Base-by-base conservation (phyloP, 257 asterid species). In the Penstemon davidsonii region DNA sequence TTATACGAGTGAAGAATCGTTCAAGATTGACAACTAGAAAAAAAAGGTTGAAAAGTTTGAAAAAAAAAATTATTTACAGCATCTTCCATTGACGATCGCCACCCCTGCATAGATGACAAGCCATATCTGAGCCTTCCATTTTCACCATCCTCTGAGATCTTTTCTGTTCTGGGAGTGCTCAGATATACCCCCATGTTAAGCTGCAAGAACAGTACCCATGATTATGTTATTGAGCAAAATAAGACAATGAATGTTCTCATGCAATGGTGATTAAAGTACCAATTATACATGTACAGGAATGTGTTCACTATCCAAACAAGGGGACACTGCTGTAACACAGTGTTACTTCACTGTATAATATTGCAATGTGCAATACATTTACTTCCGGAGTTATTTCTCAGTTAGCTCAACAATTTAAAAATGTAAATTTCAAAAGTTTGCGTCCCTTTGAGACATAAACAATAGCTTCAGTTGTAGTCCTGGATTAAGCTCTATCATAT, bases 51-150 rank as follows among this genome's bases (percentile, higher is more conserved):
- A 40, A 54, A 61, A 67, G 13, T 62, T 11, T 38, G 50, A 77
- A 60, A 67, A 65, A 72, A 55, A 54, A 69, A 60, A 67, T 69
- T 69, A 82, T 80, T 85, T 87, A 92, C 98, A 72, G 96, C 97
- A 79, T 92, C 98, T 83, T 92, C 98, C 96, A 92, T 92, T 58
- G 88, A 71, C 67, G 96, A 73, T 67, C 98, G 89, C 98, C 97
- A 92, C 25, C 97, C 98, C 81, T 92, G 98, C 97, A 92, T 92
- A 58, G 95, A 87, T 65, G 98, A 83, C 75, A 87, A 58, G 47
- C 97, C 98, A 76, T 82, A 92, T 60, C 84, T 87, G 69, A 92
- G 88, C 79, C 71, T 83, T 56, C 76, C 83, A 66, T 85, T 89
- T 81, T 87, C 98, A 65, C 97, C 95, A 73, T 89, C 96, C 74